These are phyloP conservation scores for Euphorbia celastroides DNA, from an alignment of 441 rosid genomes.

Conservation along the genomic window DNA sequence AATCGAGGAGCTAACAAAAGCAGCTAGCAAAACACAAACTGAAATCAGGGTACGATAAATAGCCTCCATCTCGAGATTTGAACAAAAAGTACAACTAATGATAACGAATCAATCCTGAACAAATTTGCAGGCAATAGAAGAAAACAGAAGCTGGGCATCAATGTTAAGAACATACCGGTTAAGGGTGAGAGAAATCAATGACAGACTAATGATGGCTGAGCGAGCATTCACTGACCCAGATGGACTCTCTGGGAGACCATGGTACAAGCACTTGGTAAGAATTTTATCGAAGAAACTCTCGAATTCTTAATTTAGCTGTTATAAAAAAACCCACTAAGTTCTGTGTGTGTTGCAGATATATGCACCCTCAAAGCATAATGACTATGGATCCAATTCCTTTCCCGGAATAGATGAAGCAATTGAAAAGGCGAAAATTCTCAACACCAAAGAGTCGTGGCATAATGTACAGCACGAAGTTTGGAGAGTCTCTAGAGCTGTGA, in stretches of 20 bases:
- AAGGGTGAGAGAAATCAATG: conserved; percentile 64
- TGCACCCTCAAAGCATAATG: conserved; percentile 66
- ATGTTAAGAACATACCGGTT: conserved; percentile 27
- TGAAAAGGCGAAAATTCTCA: conserved; percentile 43
- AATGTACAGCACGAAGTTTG: conserved; percentile 74
- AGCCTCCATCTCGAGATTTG: conserved; percentile 10
- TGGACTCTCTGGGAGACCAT: conserved; percentile 60
- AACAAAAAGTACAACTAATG: conserved; percentile 1
- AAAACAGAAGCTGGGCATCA: conserved; percentile 37
- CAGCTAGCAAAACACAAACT: conserved; percentile 42
- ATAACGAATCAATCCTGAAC: conserved; percentile 5
- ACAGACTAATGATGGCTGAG: conserved; percentile 82
- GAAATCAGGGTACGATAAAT: conserved; percentile 47
- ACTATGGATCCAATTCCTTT: conserved; percentile 61
- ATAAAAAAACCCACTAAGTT: too few relatives aligned
- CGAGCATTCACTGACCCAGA: conserved; percentile 70
- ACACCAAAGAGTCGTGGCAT: conserved; percentile 48
- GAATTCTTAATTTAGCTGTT: neutral
- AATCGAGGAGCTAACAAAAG: conserved; percentile 42
- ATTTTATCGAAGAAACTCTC: conserved; percentile 3
- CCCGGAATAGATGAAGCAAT: conserved; percentile 66
- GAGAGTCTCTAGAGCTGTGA: conserved; percentile 69
- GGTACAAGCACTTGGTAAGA: conserved; percentile 83
- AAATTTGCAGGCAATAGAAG: conserved; percentile 39
- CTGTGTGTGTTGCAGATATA: conserved; percentile 36